These are phyloP conservation scores for Linnemannia zychae DNA, from an alignment of 192 early-diverging fungal genomes.

Conservation along the genomic window DNA sequence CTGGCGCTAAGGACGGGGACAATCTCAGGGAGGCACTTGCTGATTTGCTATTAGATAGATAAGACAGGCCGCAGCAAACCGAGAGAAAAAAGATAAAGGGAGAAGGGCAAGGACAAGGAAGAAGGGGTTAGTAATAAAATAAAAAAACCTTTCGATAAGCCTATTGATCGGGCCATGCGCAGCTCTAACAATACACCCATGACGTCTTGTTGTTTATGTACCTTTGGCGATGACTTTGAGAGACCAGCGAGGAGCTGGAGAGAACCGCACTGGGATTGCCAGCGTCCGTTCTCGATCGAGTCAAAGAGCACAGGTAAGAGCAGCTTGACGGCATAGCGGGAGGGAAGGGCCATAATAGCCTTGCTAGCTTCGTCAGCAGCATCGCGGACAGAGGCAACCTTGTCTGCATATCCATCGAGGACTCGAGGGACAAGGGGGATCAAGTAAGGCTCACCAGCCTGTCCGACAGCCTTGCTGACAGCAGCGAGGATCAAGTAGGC, in stretches of 20 bases:
- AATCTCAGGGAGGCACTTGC: slow-evolving; percentile 67
- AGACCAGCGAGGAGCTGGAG: slow-evolving; percentile 59
- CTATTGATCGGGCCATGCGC: background rate
- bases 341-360: slow-evolving; percentile 56
- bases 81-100: background rate
- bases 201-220: background rate
- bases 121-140: background rate
- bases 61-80: background rate
- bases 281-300: slow-evolving; percentile 79
- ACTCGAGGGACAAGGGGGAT: slow-evolving; percentile 71
- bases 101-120: background rate
- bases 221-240: slow-evolving; percentile 61
- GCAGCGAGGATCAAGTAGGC: slow-evolving; percentile 68
- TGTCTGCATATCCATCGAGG: slow-evolving; percentile 72
- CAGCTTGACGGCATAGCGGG: slow-evolving; percentile 60
- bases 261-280: slow-evolving; percentile 74
- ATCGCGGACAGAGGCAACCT: slow-evolving; percentile 56
- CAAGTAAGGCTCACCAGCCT: slow-evolving; percentile 76
- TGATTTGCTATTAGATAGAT: slow-evolving; percentile 56
- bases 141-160: background rate
- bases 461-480: slow-evolving; percentile 68
- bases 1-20: slow-evolving; percentile 79
- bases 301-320: slow-evolving; percentile 77
- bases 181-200: slow-evolving; percentile 5
- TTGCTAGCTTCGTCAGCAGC: slow-evolving; percentile 60